Conservation (phyloP, 306 rosid species). For the Luffa aegyptiaca region DNA sequence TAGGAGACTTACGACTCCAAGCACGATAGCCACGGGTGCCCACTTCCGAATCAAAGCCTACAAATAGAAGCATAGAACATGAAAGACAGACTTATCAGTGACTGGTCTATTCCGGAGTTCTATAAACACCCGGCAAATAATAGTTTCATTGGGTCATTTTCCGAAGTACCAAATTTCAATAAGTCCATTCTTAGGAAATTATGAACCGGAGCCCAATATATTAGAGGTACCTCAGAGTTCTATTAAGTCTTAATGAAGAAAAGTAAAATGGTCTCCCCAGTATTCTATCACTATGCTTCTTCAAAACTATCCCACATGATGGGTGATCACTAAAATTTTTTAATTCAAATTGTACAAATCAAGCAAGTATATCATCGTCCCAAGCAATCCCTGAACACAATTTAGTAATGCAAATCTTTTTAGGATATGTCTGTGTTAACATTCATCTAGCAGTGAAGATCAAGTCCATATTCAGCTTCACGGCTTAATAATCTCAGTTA, state of each 20-base stretch:
- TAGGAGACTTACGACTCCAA: slow-evolving; percentile 87
- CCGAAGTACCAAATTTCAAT: not conserved
- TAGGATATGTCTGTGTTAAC: not conserved
- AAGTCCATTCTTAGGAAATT: no score
- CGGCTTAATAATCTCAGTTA: not conserved
- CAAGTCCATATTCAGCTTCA: not conserved
- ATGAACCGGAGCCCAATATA: not conserved
- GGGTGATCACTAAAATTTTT: not conserved
- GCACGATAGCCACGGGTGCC: slow-evolving; percentile 90
- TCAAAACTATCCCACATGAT: not conserved
- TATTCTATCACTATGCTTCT: not conserved
- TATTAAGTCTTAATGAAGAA: not conserved
- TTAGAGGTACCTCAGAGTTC: not conserved
- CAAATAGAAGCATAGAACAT: slow-evolving; percentile 12
- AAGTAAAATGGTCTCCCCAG: not conserved
- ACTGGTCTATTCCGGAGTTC: not conserved
- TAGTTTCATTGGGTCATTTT: not conserved
- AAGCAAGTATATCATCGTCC: not conserved
- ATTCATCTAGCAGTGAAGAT: not conserved
- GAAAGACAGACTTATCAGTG: not conserved
- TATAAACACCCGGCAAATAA: not conserved
- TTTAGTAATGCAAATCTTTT: not conserved
- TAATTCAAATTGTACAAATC: not conserved
- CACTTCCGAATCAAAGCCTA: slow-evolving; percentile 86
- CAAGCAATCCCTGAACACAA: not conserved